Conservation (phyloP, 208 protist species). For the Leishmania tarentolae region DNA sequence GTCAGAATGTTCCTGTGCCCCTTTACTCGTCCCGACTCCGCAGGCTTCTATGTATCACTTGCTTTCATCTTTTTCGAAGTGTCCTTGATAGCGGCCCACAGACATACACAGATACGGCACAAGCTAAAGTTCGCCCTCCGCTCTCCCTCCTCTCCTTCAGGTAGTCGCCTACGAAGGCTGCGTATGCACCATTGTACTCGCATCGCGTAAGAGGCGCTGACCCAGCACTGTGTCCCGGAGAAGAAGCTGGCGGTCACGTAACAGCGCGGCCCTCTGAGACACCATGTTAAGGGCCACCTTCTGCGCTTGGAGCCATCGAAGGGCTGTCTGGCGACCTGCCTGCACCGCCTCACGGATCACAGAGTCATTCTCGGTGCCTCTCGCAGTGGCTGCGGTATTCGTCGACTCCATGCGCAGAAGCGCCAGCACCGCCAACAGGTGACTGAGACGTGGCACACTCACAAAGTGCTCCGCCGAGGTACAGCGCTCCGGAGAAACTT, state of each 20-base stretch:
- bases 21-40: background rate
- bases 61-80: background rate
- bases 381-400: background rate
- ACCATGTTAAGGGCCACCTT: constrained; percentile 26
- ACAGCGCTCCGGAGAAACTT: constrained; percentile 37
- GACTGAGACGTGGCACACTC: constrained; percentile 25
- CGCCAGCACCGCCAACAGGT: constrained; percentile 28
- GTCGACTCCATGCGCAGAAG: constrained; percentile 14
- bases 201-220: constrained; percentile 28
- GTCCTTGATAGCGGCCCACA: background rate
- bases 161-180: background rate
- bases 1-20: background rate
- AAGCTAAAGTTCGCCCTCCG: background rate
- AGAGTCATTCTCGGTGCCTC: background rate
- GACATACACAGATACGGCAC: background rate
- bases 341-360: constrained; percentile 1
- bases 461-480: constrained; percentile 38
- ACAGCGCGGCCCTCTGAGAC: constrained; percentile 16
- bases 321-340: constrained; percentile 3
- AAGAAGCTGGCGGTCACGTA: constrained; percentile 27
- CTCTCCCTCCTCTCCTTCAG: background rate
- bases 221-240: constrained; percentile 43
- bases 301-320: constrained; percentile 29
- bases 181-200: background rate
- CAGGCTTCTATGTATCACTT: background rate